phyloP scores from a whole-genome alignment of 2,329 filamentous ascomycete species.

The Penicillium sp. region DNA sequence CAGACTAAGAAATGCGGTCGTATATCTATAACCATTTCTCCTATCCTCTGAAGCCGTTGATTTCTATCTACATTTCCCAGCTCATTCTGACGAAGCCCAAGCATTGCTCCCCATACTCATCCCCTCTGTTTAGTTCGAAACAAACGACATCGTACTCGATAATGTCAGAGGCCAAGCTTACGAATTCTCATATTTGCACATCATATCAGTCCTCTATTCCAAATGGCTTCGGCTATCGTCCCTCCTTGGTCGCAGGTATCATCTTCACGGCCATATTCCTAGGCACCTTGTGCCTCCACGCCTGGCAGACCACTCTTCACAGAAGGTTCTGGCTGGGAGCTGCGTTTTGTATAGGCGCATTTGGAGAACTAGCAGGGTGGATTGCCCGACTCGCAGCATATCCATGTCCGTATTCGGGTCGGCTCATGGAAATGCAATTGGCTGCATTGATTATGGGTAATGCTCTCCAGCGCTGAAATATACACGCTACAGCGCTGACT shows the following conservation, averaged over 20 bases:
- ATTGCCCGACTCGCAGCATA: constrained; percentile 1
- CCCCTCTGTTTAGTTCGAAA: too few species aligned
- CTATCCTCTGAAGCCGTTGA: too few species aligned
- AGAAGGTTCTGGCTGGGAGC: constrained; percentile 2
- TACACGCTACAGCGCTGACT: not conserved
- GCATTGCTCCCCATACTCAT: too few species aligned
- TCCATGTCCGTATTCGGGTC: constrained; percentile 6
- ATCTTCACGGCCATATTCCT: constrained; percentile 5
- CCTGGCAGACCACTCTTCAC: constrained; percentile 1
- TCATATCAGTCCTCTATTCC: constrained; percentile 1
- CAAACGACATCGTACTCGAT: too few species aligned
- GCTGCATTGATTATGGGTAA: constrained; percentile 1
- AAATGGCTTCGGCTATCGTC: constrained; percentile 9
- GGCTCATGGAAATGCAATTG: not conserved
- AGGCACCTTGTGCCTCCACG: not conserved
- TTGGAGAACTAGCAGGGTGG: constrained; percentile 5
- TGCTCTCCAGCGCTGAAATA: not conserved
- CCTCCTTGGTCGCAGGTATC: constrained; percentile 3
- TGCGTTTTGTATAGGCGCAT: constrained; percentile 6
- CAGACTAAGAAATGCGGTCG: too few species aligned
- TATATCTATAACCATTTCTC: too few species aligned
- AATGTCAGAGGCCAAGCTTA: too few species aligned
- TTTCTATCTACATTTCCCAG: too few species aligned
- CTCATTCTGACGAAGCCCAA: too few species aligned
- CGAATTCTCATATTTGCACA: not conserved